Conservation (phyloP, 1,284 basidiomycete species). For the Cystobasidiaceae sp. region DNA sequence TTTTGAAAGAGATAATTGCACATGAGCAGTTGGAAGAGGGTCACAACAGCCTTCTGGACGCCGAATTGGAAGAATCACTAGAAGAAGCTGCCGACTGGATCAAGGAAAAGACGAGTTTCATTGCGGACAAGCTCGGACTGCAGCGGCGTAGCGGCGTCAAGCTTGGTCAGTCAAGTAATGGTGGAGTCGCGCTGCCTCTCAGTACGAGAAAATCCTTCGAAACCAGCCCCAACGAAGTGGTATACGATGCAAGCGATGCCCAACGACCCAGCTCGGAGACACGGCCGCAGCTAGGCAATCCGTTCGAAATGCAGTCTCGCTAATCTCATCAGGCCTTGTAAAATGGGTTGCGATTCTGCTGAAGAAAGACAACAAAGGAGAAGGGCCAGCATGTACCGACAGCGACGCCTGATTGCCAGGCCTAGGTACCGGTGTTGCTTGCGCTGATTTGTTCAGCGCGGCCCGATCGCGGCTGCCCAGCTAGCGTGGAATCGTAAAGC, state of each 20-base stretch:
- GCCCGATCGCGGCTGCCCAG: too few relatives aligned
- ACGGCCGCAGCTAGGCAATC: slow-evolving; percentile 10
- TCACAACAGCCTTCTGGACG: slow-evolving; percentile 20
- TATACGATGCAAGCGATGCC: neutral
- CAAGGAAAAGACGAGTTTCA: slow-evolving; percentile 3
- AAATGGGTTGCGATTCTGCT: too few relatives aligned
- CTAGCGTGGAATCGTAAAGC: too few relatives aligned
- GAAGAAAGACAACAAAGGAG: too few relatives aligned
- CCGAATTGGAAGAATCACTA: slow-evolving; percentile 43
- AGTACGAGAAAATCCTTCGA: neutral
- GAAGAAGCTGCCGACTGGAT: slow-evolving; percentile 41
- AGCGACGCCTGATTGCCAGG: too few relatives aligned
- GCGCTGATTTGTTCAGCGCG: too few relatives aligned
- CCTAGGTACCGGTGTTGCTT: too few relatives aligned
- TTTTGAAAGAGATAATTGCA: slow-evolving; percentile 52
- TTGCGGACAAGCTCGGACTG: slow-evolving; percentile 22
- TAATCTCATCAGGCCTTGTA: neutral
- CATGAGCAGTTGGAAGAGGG: slow-evolving; percentile 35
- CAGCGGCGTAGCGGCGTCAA: neutral
- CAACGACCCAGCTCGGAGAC: neutral
- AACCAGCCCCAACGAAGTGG: neutral
- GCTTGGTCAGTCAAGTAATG: neutral
- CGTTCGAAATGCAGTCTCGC: slow-evolving; percentile 16
- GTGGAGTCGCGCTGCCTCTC: slow-evolving; percentile 1
- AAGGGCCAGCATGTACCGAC: too few relatives aligned